phyloP scores from a whole-genome alignment of 1,139 yeast genomes.

The Yamadazyma spencermartinsiae region DNA sequence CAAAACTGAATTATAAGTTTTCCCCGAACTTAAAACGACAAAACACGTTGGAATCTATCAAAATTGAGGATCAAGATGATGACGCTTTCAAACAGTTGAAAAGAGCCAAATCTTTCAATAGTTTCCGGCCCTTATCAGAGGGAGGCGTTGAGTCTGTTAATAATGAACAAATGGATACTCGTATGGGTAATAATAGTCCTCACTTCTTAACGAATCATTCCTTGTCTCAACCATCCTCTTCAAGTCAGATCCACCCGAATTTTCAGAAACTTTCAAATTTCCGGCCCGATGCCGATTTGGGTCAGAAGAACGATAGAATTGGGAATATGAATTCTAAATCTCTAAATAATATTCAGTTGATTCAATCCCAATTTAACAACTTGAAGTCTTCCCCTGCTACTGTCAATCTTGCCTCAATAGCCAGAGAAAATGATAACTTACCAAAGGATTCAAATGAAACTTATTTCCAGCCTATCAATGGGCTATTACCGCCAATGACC shows the following conservation, averaged over 20 bases:
- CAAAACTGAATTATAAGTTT: conserved; percentile 8
- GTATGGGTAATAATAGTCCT: background rate
- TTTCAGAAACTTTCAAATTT: conserved; percentile 1
- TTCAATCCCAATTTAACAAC: conserved; percentile 22
- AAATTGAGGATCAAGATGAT: conserved; percentile 44
- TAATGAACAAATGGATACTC: conserved; percentile 1
- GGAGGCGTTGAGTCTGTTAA: conserved; percentile 2
- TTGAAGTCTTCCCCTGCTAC: conserved; percentile 40
- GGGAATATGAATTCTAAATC: conserved; percentile 3
- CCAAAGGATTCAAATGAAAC: background rate
- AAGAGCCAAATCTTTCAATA: conserved; percentile 34
- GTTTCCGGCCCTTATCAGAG: conserved; percentile 4
- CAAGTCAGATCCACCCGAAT: conserved; percentile 6
- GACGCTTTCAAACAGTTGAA: conserved; percentile 46
- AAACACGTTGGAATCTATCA: conserved; percentile 33
- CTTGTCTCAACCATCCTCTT: conserved; percentile 2
- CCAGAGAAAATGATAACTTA: conserved; percentile 12
- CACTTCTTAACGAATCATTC: background rate
- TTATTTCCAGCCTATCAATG: conserved; percentile 9
- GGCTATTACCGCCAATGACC: conserved; percentile 43
- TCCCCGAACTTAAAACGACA: conserved; percentile 19
- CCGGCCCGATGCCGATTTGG: conserved; percentile 1
- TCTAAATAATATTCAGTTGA: conserved; percentile 14
- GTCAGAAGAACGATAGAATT: background rate
- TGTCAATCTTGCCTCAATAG: conserved; percentile 35